Evolutionary conservation across 768 basidiomycete species (phyloP).

Genomic region (Russula sp.): DNA sequence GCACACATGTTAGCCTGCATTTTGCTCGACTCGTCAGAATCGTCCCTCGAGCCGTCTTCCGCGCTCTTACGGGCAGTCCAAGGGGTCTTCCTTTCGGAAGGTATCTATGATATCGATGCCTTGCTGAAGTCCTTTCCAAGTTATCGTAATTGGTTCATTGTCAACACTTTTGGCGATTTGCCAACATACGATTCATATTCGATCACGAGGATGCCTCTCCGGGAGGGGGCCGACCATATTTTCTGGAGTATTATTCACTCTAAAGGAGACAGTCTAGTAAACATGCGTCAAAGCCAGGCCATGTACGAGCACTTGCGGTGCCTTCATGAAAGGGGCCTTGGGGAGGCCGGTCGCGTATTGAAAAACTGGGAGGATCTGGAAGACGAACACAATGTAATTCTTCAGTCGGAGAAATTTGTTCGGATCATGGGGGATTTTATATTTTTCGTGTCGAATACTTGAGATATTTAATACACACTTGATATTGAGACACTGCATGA

Average conservation of each 20-base stretch:
- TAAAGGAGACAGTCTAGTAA: slow-evolving; percentile 60
- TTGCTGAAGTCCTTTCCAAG: slow-evolving; percentile 57
- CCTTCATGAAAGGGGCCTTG: slow-evolving; percentile 31
- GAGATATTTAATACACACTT: background rate
- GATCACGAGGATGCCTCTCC: slow-evolving; percentile 37
- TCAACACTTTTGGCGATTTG: slow-evolving; percentile 49
- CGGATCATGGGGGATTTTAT: slow-evolving; percentile 43
- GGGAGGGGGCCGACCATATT: slow-evolving; percentile 34
- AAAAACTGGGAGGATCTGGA: slow-evolving; percentile 38
- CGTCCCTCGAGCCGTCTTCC: slow-evolving; percentile 41
- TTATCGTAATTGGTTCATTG: slow-evolving; percentile 70
- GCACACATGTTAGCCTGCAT: slow-evolving; percentile 76
- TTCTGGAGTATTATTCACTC: slow-evolving; percentile 76
- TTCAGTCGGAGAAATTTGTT: slow-evolving; percentile 40
- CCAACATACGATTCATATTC: slow-evolving; percentile 47
- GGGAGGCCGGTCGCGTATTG: slow-evolving; percentile 25
- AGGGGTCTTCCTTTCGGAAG: slow-evolving; percentile 63
- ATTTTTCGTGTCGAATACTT: background rate
- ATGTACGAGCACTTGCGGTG: slow-evolving; percentile 52
- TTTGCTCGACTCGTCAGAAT: slow-evolving; percentile 48
- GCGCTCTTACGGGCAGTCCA: slow-evolving; percentile 41
- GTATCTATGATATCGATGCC: slow-evolving; percentile 68
- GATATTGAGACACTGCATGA: background rate
- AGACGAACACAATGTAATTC: slow-evolving; percentile 51
- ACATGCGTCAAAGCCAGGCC: slow-evolving; percentile 51